These are phyloP conservation scores for Oryza rufipogon DNA, from an alignment of 176 grass and related monocot genomes.

Conservation along the genomic window DNA sequence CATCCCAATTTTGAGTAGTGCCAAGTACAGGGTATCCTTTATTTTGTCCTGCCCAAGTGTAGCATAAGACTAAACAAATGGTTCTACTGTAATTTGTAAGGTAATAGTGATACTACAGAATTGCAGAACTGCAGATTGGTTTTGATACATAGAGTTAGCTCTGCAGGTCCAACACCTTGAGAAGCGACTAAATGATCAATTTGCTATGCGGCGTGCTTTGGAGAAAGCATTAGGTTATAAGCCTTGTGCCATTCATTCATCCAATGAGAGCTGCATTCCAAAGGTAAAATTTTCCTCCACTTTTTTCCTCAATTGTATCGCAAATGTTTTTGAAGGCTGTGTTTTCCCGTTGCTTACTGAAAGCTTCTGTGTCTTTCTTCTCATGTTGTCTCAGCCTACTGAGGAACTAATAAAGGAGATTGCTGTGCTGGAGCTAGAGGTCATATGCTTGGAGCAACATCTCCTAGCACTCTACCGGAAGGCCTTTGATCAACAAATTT, in stretches of 20 bases:
- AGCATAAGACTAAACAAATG: slow-evolving; percentile 12
- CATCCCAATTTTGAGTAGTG: neutral
- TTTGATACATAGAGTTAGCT: slow-evolving; percentile 9
- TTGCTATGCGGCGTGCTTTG: slow-evolving; percentile 59
- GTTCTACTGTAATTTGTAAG: neutral
- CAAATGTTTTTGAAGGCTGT: neutral
- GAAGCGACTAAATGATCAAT: slow-evolving; percentile 80
- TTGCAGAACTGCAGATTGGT: slow-evolving; percentile 8
- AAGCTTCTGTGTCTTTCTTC: slow-evolving; percentile 22
- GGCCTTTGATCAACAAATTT: slow-evolving; percentile 74
- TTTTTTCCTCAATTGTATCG: neutral
- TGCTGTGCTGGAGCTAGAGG: slow-evolving; percentile 88
- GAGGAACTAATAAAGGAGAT: slow-evolving; percentile 90
- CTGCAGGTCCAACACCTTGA: slow-evolving; percentile 85
- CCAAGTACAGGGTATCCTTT: neutral
- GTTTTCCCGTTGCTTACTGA: slow-evolving; percentile 15
- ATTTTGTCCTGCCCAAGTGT: slow-evolving; percentile 1
- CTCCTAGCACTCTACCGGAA: slow-evolving; percentile 76
- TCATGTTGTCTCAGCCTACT: slow-evolving; percentile 58
- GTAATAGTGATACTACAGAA: neutral
- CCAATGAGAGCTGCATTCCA: slow-evolving; percentile 61
- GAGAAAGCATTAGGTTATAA: slow-evolving; percentile 80
- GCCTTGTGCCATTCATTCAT: slow-evolving; percentile 43
- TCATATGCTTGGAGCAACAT: slow-evolving; percentile 90
- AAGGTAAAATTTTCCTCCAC: slow-evolving; percentile 47